Base-by-base conservation (phyloP, 805 yeast genomes). In the Helenozyma baotianmanensis region DNA sequence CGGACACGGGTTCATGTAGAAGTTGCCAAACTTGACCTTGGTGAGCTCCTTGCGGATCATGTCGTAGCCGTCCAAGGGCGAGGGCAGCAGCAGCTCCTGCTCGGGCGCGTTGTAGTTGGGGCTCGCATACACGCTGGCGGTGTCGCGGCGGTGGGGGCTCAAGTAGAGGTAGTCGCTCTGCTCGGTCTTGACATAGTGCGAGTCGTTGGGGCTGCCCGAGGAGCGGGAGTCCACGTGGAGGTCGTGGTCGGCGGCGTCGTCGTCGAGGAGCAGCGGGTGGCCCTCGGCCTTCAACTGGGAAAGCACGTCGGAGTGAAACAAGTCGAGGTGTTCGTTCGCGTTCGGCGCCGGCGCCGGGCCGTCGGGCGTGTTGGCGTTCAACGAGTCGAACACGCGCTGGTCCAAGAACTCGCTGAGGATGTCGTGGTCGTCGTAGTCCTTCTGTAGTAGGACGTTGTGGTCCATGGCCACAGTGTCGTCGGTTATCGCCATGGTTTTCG, bases 391-490 rank as follows among this genome's bases (percentile, higher is more conserved):
- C 8, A 73, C 69, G 34, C 78, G 54, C 42, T 72, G 70, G 47
- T 74, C 78, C 33, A 74, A 56, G 35, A 74, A 74, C 47, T 78
- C 82, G 45, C 74, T 80, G 27, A 78, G 49, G 22, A 77, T 63
- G 39, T 77, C 81, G 14, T 64, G 70, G 23, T 65, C 67, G 12
- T 60, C 62, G 26, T 44, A 38, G 21, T 45, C 43, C 12, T 50
- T 39, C 17, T 39, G 39, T 38, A 41, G 45, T 26, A 53, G 47
- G 28, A 45, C 40, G 30, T 43, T 41, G 28, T 50, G 50, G 36
- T 52, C 58, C 34, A 54, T 38, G 21, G 48, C 28, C 33, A 42
- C 39, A 29, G 42, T 43, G 18, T 53, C 60, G 33, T 53, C 56
- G 19, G 51, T 40, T 15, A 51, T 38, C 19, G 50, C 45, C 50